phyloP scores from a whole-genome alignment of 495 filamentous ascomycete species.

The Penicillium tannophilum region DNA sequence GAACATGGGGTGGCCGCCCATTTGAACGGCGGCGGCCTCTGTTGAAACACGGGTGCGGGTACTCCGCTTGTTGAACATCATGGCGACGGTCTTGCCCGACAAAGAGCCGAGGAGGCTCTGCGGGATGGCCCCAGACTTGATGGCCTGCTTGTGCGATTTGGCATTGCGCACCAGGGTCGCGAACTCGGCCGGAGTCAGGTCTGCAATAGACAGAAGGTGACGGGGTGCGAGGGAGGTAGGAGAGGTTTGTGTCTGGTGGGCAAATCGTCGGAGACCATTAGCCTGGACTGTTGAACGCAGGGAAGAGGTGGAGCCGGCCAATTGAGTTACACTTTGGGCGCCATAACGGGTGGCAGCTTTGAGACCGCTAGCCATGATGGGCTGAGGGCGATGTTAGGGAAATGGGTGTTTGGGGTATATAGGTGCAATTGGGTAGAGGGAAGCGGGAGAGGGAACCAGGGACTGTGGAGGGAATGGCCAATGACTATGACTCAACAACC shows the following conservation, averaged over 20 bases:
- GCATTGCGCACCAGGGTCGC: conserved; percentile 81
- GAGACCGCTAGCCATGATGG: conserved; percentile 39
- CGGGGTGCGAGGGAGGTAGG: conserved; percentile 60
- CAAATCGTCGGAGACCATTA: conserved; percentile 42
- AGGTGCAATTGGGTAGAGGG: conserved; percentile 19
- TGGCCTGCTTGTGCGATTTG: conserved; percentile 67
- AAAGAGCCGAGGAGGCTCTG: conserved; percentile 56
- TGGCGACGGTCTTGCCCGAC: conserved; percentile 80
- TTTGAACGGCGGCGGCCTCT: conserved; percentile 76
- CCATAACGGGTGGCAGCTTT: conserved; percentile 59
- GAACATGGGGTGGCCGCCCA: conserved; percentile 96
- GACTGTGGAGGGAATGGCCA: conserved; percentile 5
- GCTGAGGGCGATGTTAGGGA: conserved; percentile 11
- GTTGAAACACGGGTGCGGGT: conserved; percentile 92
- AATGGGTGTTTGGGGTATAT: neutral
- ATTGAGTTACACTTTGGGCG: conserved; percentile 37
- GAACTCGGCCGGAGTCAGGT: conserved; percentile 79
- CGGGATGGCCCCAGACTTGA: conserved; percentile 72
- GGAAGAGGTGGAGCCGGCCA: conserved; percentile 33
- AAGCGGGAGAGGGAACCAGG: conserved; percentile 14
- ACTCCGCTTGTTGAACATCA: conserved; percentile 94
- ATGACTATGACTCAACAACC: conserved; percentile 12
- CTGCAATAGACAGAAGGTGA: conserved; percentile 87
- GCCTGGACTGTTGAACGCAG: conserved; percentile 37
- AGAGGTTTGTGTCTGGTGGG: conserved; percentile 35